phyloP scores from a whole-genome alignment of 2,329 filamentous ascomycete species.

The Cadophora malorum region DNA sequence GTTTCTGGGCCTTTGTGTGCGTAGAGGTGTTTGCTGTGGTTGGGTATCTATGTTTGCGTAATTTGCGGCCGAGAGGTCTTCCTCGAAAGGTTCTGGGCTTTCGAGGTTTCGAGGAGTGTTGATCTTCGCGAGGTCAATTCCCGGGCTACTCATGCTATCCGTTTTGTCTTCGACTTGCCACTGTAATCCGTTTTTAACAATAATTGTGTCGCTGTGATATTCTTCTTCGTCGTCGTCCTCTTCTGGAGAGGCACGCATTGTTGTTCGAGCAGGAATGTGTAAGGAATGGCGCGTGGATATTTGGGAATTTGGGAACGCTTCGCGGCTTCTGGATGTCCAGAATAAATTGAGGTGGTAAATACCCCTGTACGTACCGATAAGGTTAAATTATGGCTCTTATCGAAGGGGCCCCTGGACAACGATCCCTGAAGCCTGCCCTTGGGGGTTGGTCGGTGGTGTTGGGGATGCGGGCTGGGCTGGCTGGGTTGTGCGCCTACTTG shows the following conservation, averaged over 20 bases:
- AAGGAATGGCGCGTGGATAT: conserved; percentile 21
- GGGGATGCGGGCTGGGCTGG: not conserved
- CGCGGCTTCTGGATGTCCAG: conserved; percentile 16
- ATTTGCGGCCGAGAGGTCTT: conserved; percentile 23
- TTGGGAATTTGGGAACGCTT: conserved; percentile 6
- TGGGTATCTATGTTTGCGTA: conserved; percentile 19
- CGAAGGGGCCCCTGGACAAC: conserved; percentile 14
- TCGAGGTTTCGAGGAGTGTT: conserved; percentile 39
- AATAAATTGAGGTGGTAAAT: conserved; percentile 17
- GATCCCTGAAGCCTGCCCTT: conserved; percentile 9
- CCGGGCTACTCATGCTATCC: conserved; percentile 33
- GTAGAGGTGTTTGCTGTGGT: conserved; percentile 21
- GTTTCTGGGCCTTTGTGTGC: conserved; percentile 25
- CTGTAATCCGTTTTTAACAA: conserved; percentile 39
- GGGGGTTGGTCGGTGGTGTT: not conserved
- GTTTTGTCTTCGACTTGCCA: conserved; percentile 34
- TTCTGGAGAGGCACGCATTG: conserved; percentile 33
- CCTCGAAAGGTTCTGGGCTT: conserved; percentile 39
- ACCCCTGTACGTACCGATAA: conserved; percentile 24
- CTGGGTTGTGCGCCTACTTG: not conserved
- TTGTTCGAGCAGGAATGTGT: conserved; percentile 23
- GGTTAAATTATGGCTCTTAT: conserved; percentile 29
- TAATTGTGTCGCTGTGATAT: conserved; percentile 36
- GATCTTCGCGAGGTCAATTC: conserved; percentile 37
- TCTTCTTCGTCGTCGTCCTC: conserved; percentile 31